These are phyloP conservation scores for Geum urbanum DNA, from an alignment of 306 rosid genomes.

Conservation along the genomic window DNA sequence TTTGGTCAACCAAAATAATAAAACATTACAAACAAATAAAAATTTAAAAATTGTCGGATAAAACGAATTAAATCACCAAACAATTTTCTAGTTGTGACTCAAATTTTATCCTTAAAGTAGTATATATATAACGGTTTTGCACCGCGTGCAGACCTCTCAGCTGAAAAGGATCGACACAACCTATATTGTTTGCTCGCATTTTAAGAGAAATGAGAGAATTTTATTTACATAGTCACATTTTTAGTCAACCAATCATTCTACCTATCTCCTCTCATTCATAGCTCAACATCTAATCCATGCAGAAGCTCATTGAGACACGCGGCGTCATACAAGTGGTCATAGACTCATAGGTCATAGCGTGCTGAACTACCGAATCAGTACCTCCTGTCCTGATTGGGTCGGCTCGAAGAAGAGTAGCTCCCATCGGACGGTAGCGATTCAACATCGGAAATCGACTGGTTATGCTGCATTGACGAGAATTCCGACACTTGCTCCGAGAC, in stretches of 20 bases:
- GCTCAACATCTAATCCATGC: no score
- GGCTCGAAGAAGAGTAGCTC: constrained; percentile 48
- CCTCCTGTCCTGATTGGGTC: constrained; percentile 23
- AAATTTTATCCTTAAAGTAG: no score
- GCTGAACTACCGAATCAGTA: constrained; percentile 1
- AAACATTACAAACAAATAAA: no score
- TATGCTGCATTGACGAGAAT: constrained; percentile 18
- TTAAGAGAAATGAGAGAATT: not conserved
- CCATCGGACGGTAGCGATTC: constrained; percentile 50
- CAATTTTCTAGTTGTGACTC: no score
- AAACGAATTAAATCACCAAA: no score
- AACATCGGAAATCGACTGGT: constrained; percentile 22
- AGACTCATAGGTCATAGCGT: not conserved
- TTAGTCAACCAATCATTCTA: constrained; percentile 2
- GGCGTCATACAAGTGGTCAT: not conserved
- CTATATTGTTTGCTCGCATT: no score
- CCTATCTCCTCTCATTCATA: constrained; percentile 1
- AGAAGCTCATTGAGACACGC: no score
- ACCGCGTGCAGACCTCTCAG: no score
- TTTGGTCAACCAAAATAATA: no score
- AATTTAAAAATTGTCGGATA: no score
- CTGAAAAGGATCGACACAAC: no score
- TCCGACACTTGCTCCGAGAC: constrained; percentile 44
- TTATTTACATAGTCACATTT: not conserved
- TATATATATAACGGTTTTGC: no score